phyloP scores from a whole-genome alignment of 129 eudicot species.

The Lactuca saligna region DNA sequence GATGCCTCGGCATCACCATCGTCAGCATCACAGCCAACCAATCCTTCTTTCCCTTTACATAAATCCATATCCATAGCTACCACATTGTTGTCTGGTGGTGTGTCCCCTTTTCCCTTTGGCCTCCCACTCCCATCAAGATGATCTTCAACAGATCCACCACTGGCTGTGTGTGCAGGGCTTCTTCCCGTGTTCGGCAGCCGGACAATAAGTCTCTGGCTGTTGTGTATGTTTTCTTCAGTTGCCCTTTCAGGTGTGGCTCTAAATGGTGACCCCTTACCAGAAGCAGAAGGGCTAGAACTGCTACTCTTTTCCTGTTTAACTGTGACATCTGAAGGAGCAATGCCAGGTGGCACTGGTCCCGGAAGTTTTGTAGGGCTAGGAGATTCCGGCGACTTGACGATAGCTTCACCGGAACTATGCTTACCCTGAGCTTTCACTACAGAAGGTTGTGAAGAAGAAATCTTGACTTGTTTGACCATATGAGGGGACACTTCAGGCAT shows the following conservation, averaged over 20 bases:
- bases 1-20: conserved; percentile 36
- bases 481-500: conserved; percentile 48
- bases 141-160: conserved; percentile 55
- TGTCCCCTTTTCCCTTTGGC: conserved; percentile 32
- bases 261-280: conserved; percentile 48
- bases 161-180: conserved; percentile 47
- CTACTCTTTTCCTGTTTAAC: conserved; percentile 67
- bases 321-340: conserved; percentile 33
- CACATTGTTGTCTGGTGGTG: conserved; percentile 20
- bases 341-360: conserved; percentile 30
- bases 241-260: conserved; percentile 21
- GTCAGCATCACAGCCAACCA: conserved; percentile 36
- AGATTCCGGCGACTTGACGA: conserved; percentile 50
- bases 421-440: conserved; percentile 43
- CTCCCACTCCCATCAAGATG: conserved; percentile 27
- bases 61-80: conserved; percentile 39
- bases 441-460: conserved; percentile 51
- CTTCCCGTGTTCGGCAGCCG: conserved; percentile 54
- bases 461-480: conserved; percentile 20
- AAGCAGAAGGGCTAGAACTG: conserved; percentile 63
- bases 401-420: conserved; percentile 45
- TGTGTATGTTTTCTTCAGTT: conserved; percentile 49
- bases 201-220: conserved; percentile 63
- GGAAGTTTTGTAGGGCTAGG: conserved; percentile 45
- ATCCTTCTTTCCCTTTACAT: conserved; percentile 35